Conservation (phyloP, 345 rosid species). For the Viola odorata region DNA sequence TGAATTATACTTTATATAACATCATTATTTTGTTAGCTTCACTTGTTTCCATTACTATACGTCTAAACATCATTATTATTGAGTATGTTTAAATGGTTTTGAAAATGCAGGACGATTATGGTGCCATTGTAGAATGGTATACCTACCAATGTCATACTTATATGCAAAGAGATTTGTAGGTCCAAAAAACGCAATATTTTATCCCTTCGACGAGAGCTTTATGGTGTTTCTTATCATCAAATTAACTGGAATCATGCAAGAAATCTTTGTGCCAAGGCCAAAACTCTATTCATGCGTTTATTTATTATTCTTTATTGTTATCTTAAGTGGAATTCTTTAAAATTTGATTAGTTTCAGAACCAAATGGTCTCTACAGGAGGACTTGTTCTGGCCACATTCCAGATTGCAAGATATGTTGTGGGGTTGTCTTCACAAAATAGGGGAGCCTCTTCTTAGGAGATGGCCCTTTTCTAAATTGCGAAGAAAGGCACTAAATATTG, state of each 20-base stretch:
- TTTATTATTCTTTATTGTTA: background rate
- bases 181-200: conserved; percentile 27
- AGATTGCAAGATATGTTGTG: conserved; percentile 51
- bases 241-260: conserved; percentile 52
- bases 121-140: conserved; percentile 51
- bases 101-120: conserved; percentile 38
- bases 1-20: too few species aligned
- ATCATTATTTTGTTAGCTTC: too few species aligned
- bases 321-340: background rate
- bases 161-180: conserved; percentile 62
- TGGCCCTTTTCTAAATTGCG: conserved; percentile 61
- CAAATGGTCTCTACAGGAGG: conserved; percentile 40
- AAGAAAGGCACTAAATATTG: conserved; percentile 35
- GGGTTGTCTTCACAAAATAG: conserved; percentile 35
- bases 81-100: too few species aligned
- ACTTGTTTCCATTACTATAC: too few species aligned
- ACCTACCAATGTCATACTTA: conserved; percentile 55
- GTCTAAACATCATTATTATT: too few species aligned
- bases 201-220: conserved; percentile 52
- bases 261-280: conserved; percentile 44
- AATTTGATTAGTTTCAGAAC: background rate
- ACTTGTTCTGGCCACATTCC: conserved; percentile 46
- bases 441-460: conserved; percentile 42
- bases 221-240: conserved; percentile 36
- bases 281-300: background rate